Percentiles rank a stretch among this genome's conserved stretches.
Conservation (phyloP, 2,329 filamentous ascomycete species). For the Orbilia brochopaga region DNA sequence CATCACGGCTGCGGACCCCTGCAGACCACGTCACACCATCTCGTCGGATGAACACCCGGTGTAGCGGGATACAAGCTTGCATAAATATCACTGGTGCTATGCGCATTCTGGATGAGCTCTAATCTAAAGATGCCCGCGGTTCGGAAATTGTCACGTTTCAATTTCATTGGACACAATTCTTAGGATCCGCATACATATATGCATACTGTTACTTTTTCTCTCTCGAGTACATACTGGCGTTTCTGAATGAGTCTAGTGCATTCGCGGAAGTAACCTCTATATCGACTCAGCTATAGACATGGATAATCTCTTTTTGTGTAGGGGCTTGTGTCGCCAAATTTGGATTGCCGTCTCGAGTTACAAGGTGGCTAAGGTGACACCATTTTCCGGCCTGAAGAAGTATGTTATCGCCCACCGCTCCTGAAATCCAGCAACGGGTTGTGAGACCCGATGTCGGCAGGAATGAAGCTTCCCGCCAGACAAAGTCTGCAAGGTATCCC, state of each 20-base stretch:
- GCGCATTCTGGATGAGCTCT: too few species aligned
- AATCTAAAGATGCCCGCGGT: too few species aligned
- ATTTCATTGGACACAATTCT: too few species aligned
- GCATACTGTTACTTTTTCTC: too few species aligned
- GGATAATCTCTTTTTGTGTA: not conserved
- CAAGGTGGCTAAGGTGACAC: not conserved
- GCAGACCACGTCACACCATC: too few species aligned
- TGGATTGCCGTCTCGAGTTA: not conserved
- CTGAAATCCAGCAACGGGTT: constrained; percentile 15
- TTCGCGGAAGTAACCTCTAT: not conserved
- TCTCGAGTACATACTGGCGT: too few species aligned
- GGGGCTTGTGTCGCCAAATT: not conserved
- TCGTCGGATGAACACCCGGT: too few species aligned
- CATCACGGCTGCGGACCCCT: too few species aligned
- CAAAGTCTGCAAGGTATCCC: constrained; percentile 55
- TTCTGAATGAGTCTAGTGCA: not conserved
- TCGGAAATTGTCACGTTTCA: too few species aligned
- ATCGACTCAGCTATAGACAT: not conserved
- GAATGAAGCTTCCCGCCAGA: constrained; percentile 51
- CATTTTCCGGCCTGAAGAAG: constrained; percentile 25
- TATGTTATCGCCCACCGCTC: constrained; percentile 22
- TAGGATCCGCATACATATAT: too few species aligned
- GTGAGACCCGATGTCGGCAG: constrained; percentile 54
- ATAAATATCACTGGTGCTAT: too few species aligned
- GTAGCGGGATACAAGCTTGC: too few species aligned